Evolutionary conservation across 2,329 filamentous ascomycete species (phyloP).

Genomic region (Sporothrix sp.): DNA sequence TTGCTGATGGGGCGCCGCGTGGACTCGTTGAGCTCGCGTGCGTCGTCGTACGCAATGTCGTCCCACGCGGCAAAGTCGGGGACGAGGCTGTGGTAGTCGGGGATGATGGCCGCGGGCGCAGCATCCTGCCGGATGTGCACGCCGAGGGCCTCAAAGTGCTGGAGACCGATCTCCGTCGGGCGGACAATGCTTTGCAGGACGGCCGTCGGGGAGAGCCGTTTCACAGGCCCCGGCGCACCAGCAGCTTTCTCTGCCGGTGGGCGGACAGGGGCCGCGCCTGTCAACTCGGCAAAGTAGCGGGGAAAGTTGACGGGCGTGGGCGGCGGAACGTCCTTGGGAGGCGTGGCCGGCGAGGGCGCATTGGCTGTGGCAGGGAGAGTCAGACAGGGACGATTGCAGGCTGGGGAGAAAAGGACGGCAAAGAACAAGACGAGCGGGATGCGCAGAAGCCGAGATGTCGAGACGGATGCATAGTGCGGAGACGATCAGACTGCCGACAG

Average conservation of each 20-base stretch:
- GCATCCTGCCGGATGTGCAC: constrained; percentile 45
- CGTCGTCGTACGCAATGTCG: constrained; percentile 38
- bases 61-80: constrained; percentile 47
- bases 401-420: not conserved
- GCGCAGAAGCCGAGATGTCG: not conserved
- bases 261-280: constrained; percentile 10
- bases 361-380: constrained; percentile 15
- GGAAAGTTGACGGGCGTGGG: constrained; percentile 47
- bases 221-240: not conserved
- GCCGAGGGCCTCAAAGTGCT: constrained; percentile 48
- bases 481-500: constrained; percentile 9
- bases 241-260: not conserved
- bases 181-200: constrained; percentile 46
- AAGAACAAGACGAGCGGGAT: constrained; percentile 5
- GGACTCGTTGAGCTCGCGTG: constrained; percentile 36
- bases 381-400: not conserved
- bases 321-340: constrained; percentile 44
- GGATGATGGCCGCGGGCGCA: constrained; percentile 40
- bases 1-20: constrained; percentile 42
- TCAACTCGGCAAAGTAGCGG: constrained; percentile 26
- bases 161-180: constrained; percentile 36
- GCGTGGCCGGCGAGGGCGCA: constrained; percentile 19
- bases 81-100: constrained; percentile 38
- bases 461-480: constrained; percentile 6
- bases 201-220: constrained; percentile 32